These are phyloP conservation scores for Ceratocystis colombiana DNA, from an alignment of 2,329 filamentous ascomycete species.

Conservation along the genomic window DNA sequence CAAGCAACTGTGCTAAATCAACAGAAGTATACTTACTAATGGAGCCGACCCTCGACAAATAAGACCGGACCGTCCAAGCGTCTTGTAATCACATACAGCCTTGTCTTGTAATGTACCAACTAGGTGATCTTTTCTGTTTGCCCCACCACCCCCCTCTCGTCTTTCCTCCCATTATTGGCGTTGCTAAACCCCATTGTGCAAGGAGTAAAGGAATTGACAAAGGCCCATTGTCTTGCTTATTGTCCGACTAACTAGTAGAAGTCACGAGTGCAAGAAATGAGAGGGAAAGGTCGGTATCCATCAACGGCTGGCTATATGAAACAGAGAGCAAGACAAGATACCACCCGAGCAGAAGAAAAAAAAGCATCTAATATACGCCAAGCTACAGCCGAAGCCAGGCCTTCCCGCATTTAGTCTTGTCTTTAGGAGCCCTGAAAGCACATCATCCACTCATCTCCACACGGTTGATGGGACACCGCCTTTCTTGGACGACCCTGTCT, in stretches of 20 bases:
- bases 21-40: slow-evolving; percentile 1
- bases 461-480: not conserved
- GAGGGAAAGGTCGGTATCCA: not conserved
- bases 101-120: not conserved
- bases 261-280: not conserved
- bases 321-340: not conserved
- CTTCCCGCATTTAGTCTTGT: too few species aligned
- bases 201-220: slow-evolving; percentile 1
- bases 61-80: not conserved
- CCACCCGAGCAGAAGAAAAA: not conserved
- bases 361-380: too few species aligned
- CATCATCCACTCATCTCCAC: too few species aligned
- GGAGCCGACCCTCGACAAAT: slow-evolving; percentile 5
- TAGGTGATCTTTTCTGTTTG: not conserved
- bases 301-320: not conserved
- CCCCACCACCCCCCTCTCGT: not conserved
- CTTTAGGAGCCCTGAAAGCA: too few species aligned
- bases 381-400: too few species aligned
- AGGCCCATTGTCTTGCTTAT: slow-evolving; percentile 17
- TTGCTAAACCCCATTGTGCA: not conserved
- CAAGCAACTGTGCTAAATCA: too few species aligned
- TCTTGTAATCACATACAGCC: not conserved
- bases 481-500: not conserved
- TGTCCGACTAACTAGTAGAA: not conserved
- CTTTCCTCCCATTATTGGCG: not conserved